Evolutionary conservation across 495 filamentous ascomycete species (phyloP), one percentile per base, ranked within the genome.

Genomic region (Neurospora discreta): DNA sequence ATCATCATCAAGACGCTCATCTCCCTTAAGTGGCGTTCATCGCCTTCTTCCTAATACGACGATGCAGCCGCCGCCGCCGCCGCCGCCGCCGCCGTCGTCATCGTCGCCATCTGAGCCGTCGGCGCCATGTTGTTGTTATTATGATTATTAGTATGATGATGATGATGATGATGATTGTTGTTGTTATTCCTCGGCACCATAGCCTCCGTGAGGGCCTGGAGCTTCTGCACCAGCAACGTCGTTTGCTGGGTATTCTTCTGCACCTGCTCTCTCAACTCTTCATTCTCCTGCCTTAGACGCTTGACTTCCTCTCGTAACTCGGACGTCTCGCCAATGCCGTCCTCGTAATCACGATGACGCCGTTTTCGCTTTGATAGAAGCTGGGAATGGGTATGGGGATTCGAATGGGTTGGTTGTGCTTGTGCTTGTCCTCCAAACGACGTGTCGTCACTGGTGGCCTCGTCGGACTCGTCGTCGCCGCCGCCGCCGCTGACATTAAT

Each of bases 261-360:
- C n/a, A 82, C 74, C 70, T 78, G 80, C 42, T 43, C 73, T 69
- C 76, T 77, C 71, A 78, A 78, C 74, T 78, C 81, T 73, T 77
- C 75, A 74, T 79, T 83, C 78, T 83, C 81, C 3, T 77, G 68
- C 20, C 78, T 75, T 65, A 85, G 41, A 11, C 80, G 74, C 71
- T 82, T 80, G 39, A 82, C 72, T 71, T 85, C 81, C 41, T 85
- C 80, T 39, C 80, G 79, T 42, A 82, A 71, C 36, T 80, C 80
- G 1, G 70, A 65, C 5, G 52, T 65, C 52, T 65, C 52, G 16
- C 77, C 73, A 26, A 77, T 75, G 68, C 71, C 71, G 30, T 36
- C 43, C 6, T 36, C 30, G 2, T 5, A 36, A 18, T 65, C 52
- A 6, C 33, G 74, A 36, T 36, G 33, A 73, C 26, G 74, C 65